phyloP scores from a whole-genome alignment of 106 monocot genomes.

The Iris macrosiphon region DNA sequence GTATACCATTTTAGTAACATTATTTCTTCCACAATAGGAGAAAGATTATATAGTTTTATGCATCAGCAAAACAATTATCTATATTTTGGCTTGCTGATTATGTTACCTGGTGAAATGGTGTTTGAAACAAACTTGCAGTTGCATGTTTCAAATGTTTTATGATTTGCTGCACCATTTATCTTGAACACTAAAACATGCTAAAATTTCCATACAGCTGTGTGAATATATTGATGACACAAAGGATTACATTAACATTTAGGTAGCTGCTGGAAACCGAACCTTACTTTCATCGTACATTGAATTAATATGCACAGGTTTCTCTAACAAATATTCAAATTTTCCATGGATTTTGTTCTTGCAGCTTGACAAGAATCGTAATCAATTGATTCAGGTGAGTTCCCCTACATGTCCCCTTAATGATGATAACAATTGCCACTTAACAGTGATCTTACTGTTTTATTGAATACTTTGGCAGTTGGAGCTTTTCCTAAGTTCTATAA shows the following conservation, averaged over 20 bases:
- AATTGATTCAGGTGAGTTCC: constrained; percentile 84
- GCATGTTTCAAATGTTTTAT: background rate
- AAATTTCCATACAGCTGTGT: constrained; percentile 46
- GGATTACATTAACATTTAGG: constrained; percentile 98
- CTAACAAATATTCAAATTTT: background rate
- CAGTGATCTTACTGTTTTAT: background rate
- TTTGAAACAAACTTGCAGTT: background rate
- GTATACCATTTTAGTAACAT: no score
- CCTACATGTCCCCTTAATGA: background rate
- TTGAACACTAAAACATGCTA: background rate
- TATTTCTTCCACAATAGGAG: no score
- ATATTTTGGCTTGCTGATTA: background rate
- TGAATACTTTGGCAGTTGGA: constrained; percentile 47
- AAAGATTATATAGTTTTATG: no score
- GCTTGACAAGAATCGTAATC: constrained; percentile 99
- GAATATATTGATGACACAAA: constrained; percentile 98
- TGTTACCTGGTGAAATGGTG: background rate
- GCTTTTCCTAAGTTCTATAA: constrained; percentile 85
- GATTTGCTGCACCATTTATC: background rate
- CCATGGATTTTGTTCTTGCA: constrained; percentile 24
- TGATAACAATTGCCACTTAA: background rate
- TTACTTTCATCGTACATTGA: background rate
- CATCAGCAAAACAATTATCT: background rate
- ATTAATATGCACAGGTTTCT: background rate
- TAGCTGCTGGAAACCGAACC: constrained; percentile 6